These are phyloP conservation scores for Aureobasidium melanogenum DNA, from an alignment of 2,329 filamentous ascomycete species.

Conservation along the genomic window DNA sequence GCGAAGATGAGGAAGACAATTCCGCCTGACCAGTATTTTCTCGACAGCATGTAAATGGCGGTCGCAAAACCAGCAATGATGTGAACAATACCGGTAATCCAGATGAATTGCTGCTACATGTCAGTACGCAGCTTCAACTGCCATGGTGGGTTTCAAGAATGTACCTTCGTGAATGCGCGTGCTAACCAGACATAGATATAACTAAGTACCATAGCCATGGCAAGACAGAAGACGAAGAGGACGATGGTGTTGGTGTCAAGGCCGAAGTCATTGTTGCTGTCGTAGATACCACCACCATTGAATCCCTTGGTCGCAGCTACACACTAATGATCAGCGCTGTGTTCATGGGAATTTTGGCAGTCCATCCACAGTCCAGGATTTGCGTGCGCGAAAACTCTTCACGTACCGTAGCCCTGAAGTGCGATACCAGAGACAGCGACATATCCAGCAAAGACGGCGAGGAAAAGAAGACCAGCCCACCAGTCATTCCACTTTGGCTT, in stretches of 20 bases:
- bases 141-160: neutral
- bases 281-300: conserved; percentile 67
- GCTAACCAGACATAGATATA: conserved; percentile 68
- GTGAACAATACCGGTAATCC: conserved; percentile 84
- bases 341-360: neutral
- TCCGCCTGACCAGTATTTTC: conserved; percentile 70
- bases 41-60: conserved; percentile 73
- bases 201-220: conserved; percentile 64
- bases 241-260: conserved; percentile 79
- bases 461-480: conserved; percentile 76
- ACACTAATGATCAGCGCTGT: neutral
- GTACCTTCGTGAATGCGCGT: conserved; percentile 47
- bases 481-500: conserved; percentile 83
- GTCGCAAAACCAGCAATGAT: conserved; percentile 77
- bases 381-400: neutral
- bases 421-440: conserved; percentile 66
- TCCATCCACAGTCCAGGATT: neutral
- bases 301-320: conserved; percentile 48
- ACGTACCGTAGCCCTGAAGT: conserved; percentile 59
- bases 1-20: conserved; percentile 80
- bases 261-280: conserved; percentile 54
- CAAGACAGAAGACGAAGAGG: conserved; percentile 71
- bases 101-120: conserved; percentile 68
- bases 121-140: conserved; percentile 12
- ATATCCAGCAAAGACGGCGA: conserved; percentile 64